Base-by-base conservation (phyloP, 805 yeast species). In the Yarrowia hollandica region DNA sequence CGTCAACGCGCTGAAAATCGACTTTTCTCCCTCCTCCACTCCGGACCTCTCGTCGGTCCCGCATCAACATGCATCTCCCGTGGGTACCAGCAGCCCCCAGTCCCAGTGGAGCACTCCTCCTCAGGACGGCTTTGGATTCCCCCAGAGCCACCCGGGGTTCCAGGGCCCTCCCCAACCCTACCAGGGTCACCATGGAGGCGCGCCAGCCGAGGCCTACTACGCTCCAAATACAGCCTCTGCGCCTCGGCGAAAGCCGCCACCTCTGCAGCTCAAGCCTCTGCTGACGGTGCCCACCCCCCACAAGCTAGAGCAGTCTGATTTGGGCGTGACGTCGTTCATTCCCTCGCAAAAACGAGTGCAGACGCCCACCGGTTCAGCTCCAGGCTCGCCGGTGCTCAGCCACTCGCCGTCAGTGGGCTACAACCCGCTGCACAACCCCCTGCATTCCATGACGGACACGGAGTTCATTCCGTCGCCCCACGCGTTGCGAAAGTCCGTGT, bases 221-320 rank as follows among this genome's bases (percentile, higher is more conserved):
- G 39, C 55, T 1, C 54, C 25, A 18, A 28, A 46, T 7, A 31
- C 3, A 1, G 38, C 19, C 3, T 22, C 55, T 15, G 7, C 10
- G 28, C 39, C 55, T 11, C 28, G 34, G 2, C 25, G 44, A n/a
- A 34, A 34, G 31, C 44, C 44, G 14, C 58, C 58, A 26, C 58
- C 58, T n/a, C n/a, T 37, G 23, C 58, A 35, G 35, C 44, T 52
- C 26, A 35, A 35, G 34, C 58, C 62, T 21, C 59, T 66, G 44
- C 38, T 63, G 15, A 33, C 61, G 14, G 58, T 66, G 25, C 68
- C 69, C 3, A 62, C 61, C 5, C 67, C 69, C 7, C 68, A 66
- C 41, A 60, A 55, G 30, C 59, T 66, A 12, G 62, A 61, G 6
- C 67, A 65, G 41, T n/a, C 22, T 18, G 67, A 62, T 46, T 44